Percentiles rank a stretch among this genome's conserved stretches.
phyloP scores from a whole-genome alignment of 2,329 filamentous ascomycete species.

The Colletotrichum liriopes region DNA sequence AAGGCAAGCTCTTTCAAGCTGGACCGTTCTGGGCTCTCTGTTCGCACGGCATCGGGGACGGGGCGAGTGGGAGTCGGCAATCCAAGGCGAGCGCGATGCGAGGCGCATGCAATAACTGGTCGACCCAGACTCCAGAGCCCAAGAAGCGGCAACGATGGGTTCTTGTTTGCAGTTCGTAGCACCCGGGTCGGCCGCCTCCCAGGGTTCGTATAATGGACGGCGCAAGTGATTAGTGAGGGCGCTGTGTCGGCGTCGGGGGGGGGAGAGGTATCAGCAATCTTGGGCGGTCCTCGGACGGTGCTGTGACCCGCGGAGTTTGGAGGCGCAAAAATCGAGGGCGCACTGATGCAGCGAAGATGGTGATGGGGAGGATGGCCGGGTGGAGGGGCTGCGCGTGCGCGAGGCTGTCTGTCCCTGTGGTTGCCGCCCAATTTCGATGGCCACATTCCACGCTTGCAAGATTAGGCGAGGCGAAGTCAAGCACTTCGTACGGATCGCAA shows the following conservation, averaged over 20 bases:
- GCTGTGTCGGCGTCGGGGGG: neutral
- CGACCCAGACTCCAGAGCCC: neutral
- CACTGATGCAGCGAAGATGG: slow-evolving; percentile 31
- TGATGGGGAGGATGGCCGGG: slow-evolving; percentile 17
- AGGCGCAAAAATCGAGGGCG: slow-evolving; percentile 29
- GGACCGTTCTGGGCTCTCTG: neutral
- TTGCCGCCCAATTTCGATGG: neutral
- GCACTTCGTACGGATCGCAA: neutral
- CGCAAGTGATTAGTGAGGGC: neutral
- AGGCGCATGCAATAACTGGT: slow-evolving; percentile 13
- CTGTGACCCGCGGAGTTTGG: slow-evolving; percentile 42
- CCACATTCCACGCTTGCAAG: neutral
- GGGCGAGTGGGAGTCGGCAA: slow-evolving; percentile 20
- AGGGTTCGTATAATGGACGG: neutral
- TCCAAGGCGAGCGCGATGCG: slow-evolving; percentile 17
- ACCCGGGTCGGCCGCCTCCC: neutral
- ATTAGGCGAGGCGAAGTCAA: neutral
- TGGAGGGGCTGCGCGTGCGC: slow-evolving; percentile 4
- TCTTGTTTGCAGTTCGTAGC: neutral
- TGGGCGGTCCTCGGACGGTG: slow-evolving; percentile 40
- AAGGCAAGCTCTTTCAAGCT: neutral
- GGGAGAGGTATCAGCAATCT: slow-evolving; percentile 12
- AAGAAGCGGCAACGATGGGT: neutral
- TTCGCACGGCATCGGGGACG: slow-evolving; percentile 5
- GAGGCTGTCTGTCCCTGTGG: neutral